Base-by-base conservation (phyloP, 495 filamentous ascomycete genomes). In the Tuber melanosporum region DNA sequence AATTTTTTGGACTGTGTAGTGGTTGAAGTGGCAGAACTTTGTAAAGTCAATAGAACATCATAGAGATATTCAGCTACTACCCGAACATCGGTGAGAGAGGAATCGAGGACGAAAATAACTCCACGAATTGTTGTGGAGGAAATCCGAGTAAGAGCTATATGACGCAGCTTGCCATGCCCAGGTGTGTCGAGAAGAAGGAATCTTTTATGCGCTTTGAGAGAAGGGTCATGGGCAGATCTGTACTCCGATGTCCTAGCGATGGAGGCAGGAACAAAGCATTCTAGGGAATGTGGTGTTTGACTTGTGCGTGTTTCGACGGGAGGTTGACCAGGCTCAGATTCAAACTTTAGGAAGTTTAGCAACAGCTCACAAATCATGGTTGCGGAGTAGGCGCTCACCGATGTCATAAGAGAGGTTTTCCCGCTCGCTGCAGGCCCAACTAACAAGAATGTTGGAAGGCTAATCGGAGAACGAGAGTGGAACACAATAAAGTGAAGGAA, bases 151-250 rank as follows among this genome's bases (percentile, higher is more conserved):
- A 89, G 83, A n/a, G 87, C 84, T 84, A 88, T 81, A 77, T 88
- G 87, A 71, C 95, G 93, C 12, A 98, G 89, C 84, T 99, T 99
- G 73, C 93, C 94, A 87, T 98, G 95, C 74, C 95, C 95, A 1
- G 95, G 95, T 6, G 95, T 98, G 86, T 99, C 95, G 82, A 90
- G 85, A 42, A 98, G 85, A 71, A 92, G 87, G 85, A 97, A 94
- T 73, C 88, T 89, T 77, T 91, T 88, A 77, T 89, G 87, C n/a
- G 89, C 85, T 73, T 88, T 86, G 72, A 90, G 84, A 20, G 91
- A 89, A 15, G 92, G 89, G 81, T 94, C 92, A 80, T 91, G 89
- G 46, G 84, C 83, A 26, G 91, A 92, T 77, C 92, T 90, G 84
- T 91, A 94, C 74, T 89, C 89, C 42, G 91, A 92, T 1, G 87